Evolutionary conservation across 1,284 basidiomycete genomes (phyloP).

Genomic region (Schizopora paradoxa): DNA sequence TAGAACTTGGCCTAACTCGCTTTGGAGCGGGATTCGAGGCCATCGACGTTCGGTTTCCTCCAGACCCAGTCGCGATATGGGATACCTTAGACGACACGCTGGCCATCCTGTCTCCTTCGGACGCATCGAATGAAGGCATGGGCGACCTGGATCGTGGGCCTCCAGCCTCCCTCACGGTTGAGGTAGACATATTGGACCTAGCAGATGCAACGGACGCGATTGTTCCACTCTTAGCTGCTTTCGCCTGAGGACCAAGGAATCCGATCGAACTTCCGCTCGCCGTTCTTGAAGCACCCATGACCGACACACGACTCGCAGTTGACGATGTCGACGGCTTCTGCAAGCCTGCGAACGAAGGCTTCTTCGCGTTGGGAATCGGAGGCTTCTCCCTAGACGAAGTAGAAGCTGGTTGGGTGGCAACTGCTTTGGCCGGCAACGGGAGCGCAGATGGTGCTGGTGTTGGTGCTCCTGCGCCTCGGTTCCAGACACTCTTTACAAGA

Average conservation of each 20-base stretch:
- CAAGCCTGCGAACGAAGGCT: not conserved
- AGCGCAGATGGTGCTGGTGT: conserved; percentile 11
- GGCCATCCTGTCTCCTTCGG: not conserved
- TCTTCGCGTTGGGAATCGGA: conserved; percentile 9
- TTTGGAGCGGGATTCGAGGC: conserved; percentile 9
- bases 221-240: no score
- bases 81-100: conserved; percentile 26
- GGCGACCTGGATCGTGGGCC: conserved; percentile 22
- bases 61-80: conserved; percentile 33
- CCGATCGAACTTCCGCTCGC: no score
- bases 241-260: no score
- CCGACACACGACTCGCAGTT: no score
- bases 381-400: conserved; percentile 2
- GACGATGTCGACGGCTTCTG: not conserved
- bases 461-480: conserved; percentile 36
- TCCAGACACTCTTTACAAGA: conserved; percentile 52
- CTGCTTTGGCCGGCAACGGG: conserved; percentile 13
- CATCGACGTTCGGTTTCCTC: no score
- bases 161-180: conserved; percentile 11
- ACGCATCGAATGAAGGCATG: conserved; percentile 28
- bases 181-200: conserved; percentile 16
- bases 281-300: conserved; percentile 7
- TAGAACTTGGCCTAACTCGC: conserved; percentile 37
- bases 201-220: conserved; percentile 12
- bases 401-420: conserved; percentile 10